Conservation (phyloP, 352 stramenopile genomes). For the Albugo laibachii region DNA sequence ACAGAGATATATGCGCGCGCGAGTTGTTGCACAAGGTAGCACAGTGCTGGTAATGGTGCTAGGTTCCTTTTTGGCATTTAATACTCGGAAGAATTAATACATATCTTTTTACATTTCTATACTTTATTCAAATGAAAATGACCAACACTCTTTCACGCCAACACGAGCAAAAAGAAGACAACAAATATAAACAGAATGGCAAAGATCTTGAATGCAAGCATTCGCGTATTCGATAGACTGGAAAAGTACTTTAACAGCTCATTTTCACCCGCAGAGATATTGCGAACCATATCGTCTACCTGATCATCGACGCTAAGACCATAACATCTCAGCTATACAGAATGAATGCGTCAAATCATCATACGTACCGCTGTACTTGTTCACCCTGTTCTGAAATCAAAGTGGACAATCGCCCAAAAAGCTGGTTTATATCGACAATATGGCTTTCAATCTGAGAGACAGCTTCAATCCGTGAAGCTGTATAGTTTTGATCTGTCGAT, state of each 20-base stretch:
- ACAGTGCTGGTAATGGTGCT: constrained; percentile 46
- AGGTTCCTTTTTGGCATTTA: constrained; percentile 42
- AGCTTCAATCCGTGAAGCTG: constrained; percentile 41
- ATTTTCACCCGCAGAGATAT: constrained; percentile 54
- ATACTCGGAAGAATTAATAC: constrained; percentile 17
- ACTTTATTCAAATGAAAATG: neutral
- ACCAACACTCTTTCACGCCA: constrained; percentile 25
- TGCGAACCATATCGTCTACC: constrained; percentile 55
- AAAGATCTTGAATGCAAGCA: constrained; percentile 68
- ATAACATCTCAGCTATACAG: constrained; percentile 2
- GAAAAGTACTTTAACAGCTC: constrained; percentile 75
- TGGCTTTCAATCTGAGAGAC: constrained; percentile 75
- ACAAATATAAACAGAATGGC: constrained; percentile 77
- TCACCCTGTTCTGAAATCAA: constrained; percentile 71
- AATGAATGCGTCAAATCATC: neutral
- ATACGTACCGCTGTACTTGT: constrained; percentile 41
- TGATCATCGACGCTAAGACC: constrained; percentile 65
- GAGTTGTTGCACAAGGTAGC: constrained; percentile 43
- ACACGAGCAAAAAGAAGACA: constrained; percentile 80
- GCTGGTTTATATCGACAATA: constrained; percentile 69
- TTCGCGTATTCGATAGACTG: constrained; percentile 71
- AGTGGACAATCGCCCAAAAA: constrained; percentile 59
- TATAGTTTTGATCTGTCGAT: constrained; percentile 59
- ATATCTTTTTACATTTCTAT: neutral
- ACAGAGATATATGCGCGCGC: constrained; percentile 64